Base-by-base conservation (phyloP, 805 yeast species). In the Cyberlindnera maritima region DNA sequence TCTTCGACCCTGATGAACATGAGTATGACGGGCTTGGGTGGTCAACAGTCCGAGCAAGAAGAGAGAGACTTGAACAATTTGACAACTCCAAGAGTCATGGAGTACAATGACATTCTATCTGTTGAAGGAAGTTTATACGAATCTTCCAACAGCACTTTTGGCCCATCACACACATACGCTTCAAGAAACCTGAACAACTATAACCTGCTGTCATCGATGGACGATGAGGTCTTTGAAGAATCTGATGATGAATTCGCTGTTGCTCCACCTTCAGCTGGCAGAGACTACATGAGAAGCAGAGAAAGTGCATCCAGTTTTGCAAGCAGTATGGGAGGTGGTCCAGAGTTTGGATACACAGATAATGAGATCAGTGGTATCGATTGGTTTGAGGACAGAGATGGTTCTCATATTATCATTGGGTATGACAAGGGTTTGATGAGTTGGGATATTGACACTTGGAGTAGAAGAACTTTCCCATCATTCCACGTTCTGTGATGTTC, bases 371-470 rank as follows among this genome's bases (percentile, higher is more conserved):
- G 79, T 15, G 91, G 91, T 1, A 60, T 85, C 47, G 83, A 80
- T 46, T 76, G 86, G 76, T 64, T 76, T 39, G 72, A 71, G 39
- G 75, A 72, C 51, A 62, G 63, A 15, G 72, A 76, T 9, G 82
- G 83, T 1, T 71, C 79, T 17, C 70, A 74, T 32, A 61, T 85
- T 33, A 68, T 80, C 7, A 77, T 85, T 31, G 91, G 88, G 1
- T 74, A 81, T 43, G 83, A 80, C 49, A 79, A 76, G 37, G 95
- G 95, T 1, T 68, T 88, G 18, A 71, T 82, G 39, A 71, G 74
- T 53, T 87, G 92, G 90, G 79, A 77, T 36, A 75, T 87, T 39
- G 85, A 85, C 56, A 73, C 79, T 14, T 76, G 81, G 76, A 77
- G 79, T 26, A 70, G 88, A 57, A 68, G 85, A 48, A 77, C 83